A percentile compares a stretch with the other conserved stretches of the same genome.
Evolutionary conservation across 176 grass and related monocot species (phyloP).

Genomic region (Aegilops umbellulata): DNA sequence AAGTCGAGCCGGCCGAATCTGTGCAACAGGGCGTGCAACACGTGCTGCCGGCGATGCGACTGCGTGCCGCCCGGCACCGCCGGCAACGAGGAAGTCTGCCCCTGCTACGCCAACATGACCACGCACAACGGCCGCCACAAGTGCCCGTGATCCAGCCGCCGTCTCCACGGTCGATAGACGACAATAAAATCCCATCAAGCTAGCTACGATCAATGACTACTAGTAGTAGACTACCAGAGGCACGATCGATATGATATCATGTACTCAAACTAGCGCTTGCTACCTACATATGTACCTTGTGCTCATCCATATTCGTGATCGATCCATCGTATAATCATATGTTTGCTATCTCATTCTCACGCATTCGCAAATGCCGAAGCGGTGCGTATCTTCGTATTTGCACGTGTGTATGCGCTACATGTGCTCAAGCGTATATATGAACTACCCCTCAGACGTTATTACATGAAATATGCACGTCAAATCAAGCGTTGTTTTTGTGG

Average conservation of each 20-base stretch:
- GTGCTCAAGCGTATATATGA: no score
- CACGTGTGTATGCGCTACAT: neutral
- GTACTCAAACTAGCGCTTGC: neutral
- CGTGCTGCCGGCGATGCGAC: slow-evolving; percentile 68
- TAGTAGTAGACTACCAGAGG: no score
- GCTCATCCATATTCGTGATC: neutral
- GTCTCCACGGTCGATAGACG: neutral
- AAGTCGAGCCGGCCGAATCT: slow-evolving; percentile 60
- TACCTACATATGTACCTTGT: neutral
- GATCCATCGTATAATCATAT: neutral
- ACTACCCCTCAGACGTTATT: no score
- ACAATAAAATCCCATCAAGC: neutral
- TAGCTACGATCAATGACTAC: no score
- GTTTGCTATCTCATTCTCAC: neutral
- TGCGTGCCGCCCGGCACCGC: slow-evolving; percentile 79
- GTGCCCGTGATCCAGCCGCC: slow-evolving; percentile 38
- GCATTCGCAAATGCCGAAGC: no score
- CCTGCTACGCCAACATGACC: slow-evolving; percentile 81
- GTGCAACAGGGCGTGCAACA: slow-evolving; percentile 60
- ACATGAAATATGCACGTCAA: no score
- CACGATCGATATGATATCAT: neutral
- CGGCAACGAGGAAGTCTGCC: slow-evolving; percentile 70
- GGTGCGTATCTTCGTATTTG: neutral
- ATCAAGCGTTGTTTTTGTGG: neutral
- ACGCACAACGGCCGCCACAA: slow-evolving; percentile 61